Evolutionary conservation across 805 yeast genomes (phyloP).

Genomic region (Peterozyma xylosa): DNA sequence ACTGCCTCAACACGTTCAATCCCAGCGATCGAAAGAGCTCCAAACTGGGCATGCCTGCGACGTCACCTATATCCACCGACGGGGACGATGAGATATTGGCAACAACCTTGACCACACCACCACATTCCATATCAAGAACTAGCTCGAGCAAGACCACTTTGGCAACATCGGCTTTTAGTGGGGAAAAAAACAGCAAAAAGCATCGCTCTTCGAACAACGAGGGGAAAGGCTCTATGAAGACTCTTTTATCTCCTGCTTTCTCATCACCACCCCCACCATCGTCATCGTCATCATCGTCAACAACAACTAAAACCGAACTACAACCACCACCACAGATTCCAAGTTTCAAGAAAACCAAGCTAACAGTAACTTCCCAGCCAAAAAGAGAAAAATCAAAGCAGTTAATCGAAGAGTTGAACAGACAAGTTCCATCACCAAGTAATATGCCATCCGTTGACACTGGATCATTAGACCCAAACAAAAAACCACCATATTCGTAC

Average conservation of each 20-base stretch:
- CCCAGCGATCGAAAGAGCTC: background rate
- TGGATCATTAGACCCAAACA: constrained; percentile 30
- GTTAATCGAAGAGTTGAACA: constrained; percentile 11
- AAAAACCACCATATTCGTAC: constrained; percentile 89
- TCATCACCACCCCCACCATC: constrained; percentile 38
- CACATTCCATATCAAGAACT: constrained; percentile 18
- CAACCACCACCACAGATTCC: constrained; percentile 8
- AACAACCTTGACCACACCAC: constrained; percentile 26
- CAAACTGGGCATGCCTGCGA: no score
- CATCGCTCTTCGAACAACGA: no score
- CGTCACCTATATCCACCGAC: no score
- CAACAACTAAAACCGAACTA: constrained; percentile 15
- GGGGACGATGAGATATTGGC: background rate
- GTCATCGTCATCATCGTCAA: constrained; percentile 40
- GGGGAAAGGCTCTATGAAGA: background rate
- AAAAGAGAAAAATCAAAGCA: constrained; percentile 7
- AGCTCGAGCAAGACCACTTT: background rate
- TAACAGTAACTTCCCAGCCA: constrained; percentile 9
- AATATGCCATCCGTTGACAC: constrained; percentile 36
- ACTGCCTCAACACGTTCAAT: constrained; percentile 5
- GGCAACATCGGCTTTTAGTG: background rate
- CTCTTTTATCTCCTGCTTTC: constrained; percentile 28
- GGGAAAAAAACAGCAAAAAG: background rate
- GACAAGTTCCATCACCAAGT: constrained; percentile 25
- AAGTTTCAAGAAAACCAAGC: constrained; percentile 7